Conservation (phyloP, 208 protist genomes). For the Trypanosoma mega region DNA sequence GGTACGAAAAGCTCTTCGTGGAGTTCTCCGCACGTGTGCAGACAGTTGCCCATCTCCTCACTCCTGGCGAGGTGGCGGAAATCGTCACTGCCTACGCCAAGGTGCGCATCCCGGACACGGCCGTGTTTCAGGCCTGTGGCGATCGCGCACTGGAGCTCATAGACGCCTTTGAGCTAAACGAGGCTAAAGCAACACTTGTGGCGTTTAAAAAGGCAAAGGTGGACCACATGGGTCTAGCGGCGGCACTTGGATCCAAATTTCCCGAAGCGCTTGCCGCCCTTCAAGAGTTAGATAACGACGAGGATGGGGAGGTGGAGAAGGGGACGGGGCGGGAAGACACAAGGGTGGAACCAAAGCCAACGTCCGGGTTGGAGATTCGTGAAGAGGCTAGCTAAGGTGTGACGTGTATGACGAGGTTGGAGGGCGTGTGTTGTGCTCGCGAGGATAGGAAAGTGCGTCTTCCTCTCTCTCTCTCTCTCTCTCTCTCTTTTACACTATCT, state of each 20-base stretch:
- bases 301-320: not conserved
- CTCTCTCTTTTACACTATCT: too few relatives aligned
- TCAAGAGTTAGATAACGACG: not conserved
- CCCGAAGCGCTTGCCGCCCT: slow-evolving; percentile 25
- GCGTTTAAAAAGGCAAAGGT: slow-evolving; percentile 33
- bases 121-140: slow-evolving; percentile 51
- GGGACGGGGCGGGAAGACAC: not conserved
- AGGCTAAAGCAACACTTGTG: slow-evolving; percentile 31
- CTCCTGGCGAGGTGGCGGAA: slow-evolving; percentile 34
- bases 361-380: not conserved
- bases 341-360: not conserved
- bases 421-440: too few relatives aligned
- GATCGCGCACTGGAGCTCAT: slow-evolving; percentile 30
- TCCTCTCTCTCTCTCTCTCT: too few relatives aligned
- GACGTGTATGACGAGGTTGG: too few relatives aligned
- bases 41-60: slow-evolving; percentile 53
- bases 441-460: too few relatives aligned
- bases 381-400: not conserved
- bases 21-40: slow-evolving; percentile 70
- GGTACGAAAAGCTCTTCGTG: slow-evolving; percentile 70
- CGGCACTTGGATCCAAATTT: slow-evolving; percentile 30
- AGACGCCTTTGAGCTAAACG: slow-evolving; percentile 36
- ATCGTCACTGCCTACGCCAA: slow-evolving; percentile 53
- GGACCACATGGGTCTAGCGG: slow-evolving; percentile 24
- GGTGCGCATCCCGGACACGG: slow-evolving; percentile 36